A percentile compares a stretch with the other conserved stretches of the same genome.
Evolutionary conservation across 306 rosid species (phyloP).

Genomic region (Lupinus albus): DNA sequence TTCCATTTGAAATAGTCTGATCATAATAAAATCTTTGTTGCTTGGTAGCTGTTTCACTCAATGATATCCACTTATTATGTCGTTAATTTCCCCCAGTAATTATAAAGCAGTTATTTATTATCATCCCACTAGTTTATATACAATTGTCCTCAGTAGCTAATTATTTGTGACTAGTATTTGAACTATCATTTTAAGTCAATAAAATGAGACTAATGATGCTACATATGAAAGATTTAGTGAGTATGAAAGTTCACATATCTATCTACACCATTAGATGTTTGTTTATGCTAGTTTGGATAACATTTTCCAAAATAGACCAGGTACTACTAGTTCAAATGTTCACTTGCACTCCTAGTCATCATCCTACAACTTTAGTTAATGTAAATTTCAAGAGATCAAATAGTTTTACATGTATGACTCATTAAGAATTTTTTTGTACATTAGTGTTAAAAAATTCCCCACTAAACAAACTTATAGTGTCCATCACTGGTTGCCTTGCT

Average conservation of each 20-base stretch:
- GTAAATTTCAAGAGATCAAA: not conserved
- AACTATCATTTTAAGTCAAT: conserved; percentile 5
- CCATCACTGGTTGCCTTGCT: too few relatives aligned
- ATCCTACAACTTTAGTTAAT: not conserved
- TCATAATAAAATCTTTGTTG: conserved; percentile 15
- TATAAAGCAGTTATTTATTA: not conserved
- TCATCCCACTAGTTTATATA: not conserved
- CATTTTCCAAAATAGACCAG: not conserved
- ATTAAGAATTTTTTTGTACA: not conserved
- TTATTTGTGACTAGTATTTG: conserved; percentile 6
- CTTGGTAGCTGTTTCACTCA: conserved; percentile 15
- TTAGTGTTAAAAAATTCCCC: not conserved
- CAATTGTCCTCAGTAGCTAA: conserved; percentile 5
- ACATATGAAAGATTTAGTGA: not conserved
- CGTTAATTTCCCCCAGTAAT: not conserved
- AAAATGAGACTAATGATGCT: not conserved
- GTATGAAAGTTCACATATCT: conserved; percentile 14
- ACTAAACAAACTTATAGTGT: too few relatives aligned
- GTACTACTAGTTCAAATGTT: not conserved
- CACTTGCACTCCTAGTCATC: not conserved
- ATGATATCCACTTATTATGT: not conserved
- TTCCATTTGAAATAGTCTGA: conserved; percentile 21
- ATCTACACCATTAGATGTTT: conserved; percentile 2
- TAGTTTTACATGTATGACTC: not conserved
- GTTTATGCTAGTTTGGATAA: not conserved